Percentiles rank a stretch among this genome's conserved stretches.
These are phyloP conservation scores for Phytopythium aichiense DNA, from an alignment of 352 stramenopile species.

Conservation along the genomic window DNA sequence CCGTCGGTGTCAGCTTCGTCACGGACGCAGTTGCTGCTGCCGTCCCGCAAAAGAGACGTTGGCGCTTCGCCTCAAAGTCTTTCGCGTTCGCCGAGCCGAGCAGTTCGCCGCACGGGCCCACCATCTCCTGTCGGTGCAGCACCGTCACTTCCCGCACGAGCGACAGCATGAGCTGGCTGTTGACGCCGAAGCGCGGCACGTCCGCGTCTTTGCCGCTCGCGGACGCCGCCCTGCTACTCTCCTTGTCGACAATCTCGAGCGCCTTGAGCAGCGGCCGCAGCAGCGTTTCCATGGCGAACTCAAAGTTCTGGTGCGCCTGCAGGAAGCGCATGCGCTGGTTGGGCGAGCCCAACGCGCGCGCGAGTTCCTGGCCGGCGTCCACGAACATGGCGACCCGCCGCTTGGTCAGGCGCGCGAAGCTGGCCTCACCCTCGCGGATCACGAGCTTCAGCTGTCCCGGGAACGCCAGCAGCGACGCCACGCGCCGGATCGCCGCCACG, in stretches of 20 bases:
- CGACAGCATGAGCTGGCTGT: conserved; percentile 40
- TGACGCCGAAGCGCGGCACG: conserved; percentile 25
- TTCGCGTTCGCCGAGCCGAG: conserved; percentile 25
- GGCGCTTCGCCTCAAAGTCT: conserved; percentile 46
- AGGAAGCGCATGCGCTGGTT: conserved; percentile 43
- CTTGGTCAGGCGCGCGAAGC: conserved; percentile 68
- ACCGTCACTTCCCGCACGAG: conserved; percentile 35
- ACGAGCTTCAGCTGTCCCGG: conserved; percentile 74
- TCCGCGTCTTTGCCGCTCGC: conserved; percentile 2
- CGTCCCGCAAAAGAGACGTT: conserved; percentile 39
- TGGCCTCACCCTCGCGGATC: conserved; percentile 75
- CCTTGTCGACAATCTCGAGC: conserved; percentile 48
- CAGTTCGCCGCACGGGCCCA: conserved; percentile 35
- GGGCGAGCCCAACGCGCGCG: conserved; percentile 22
- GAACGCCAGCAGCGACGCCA: conserved; percentile 62
- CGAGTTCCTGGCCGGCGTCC: conserved; percentile 53
- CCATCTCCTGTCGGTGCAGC: conserved; percentile 31
- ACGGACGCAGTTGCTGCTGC: conserved; percentile 4
- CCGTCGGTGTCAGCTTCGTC: neutral
- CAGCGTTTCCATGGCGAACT: conserved; percentile 63
- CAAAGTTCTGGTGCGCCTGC: conserved; percentile 63
- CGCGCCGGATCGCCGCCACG: conserved; percentile 32
- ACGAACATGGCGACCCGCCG: conserved; percentile 65
- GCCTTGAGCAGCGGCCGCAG: conserved; percentile 51
- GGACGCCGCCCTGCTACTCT: conserved; percentile 6